A percentile compares a stretch with the other conserved stretches of the same genome.
Conservation (phyloP, 805 yeast genomes). For the Saccharomyces eubayanus region DNA sequence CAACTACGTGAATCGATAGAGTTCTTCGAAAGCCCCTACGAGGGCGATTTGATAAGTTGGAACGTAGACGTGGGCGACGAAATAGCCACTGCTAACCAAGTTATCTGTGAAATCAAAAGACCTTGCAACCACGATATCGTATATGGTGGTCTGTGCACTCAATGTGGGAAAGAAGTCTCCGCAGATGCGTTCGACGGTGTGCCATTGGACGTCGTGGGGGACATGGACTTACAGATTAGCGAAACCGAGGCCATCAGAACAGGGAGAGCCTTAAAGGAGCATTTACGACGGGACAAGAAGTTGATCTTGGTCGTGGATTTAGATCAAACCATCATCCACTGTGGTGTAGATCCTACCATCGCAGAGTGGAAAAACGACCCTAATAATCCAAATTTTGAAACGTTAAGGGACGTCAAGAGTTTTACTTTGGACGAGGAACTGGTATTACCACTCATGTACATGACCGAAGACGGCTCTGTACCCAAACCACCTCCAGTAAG, state of each 20-base stretch:
- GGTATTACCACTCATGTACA: constrained; percentile 46
- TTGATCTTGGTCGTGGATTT: constrained; percentile 89
- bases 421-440: constrained; percentile 75
- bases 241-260: constrained; percentile 79
- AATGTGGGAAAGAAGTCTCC: constrained; percentile 76
- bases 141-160: constrained; percentile 89
- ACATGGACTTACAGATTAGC: constrained; percentile 74
- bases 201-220: constrained; percentile 70
- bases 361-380: constrained; percentile 93
- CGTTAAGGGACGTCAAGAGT: constrained; percentile 70
- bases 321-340: constrained; percentile 95
- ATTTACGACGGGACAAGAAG: constrained; percentile 54
- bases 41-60: constrained; percentile 53
- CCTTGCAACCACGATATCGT: constrained; percentile 90
- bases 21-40: constrained; percentile 74
- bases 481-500: constrained; percentile 38
- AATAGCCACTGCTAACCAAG: constrained; percentile 39
- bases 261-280: constrained; percentile 56
- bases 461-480: constrained; percentile 39
- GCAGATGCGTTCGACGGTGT: constrained; percentile 59
- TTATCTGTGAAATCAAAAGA: constrained; percentile 55
- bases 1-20: constrained; percentile 57
- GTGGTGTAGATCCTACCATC: constrained; percentile 95
- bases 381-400: constrained; percentile 72
- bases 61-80: constrained; percentile 51